Base-by-base conservation (phyloP, 2,329 filamentous ascomycete genomes). In the Colletotrichum sp. region DNA sequence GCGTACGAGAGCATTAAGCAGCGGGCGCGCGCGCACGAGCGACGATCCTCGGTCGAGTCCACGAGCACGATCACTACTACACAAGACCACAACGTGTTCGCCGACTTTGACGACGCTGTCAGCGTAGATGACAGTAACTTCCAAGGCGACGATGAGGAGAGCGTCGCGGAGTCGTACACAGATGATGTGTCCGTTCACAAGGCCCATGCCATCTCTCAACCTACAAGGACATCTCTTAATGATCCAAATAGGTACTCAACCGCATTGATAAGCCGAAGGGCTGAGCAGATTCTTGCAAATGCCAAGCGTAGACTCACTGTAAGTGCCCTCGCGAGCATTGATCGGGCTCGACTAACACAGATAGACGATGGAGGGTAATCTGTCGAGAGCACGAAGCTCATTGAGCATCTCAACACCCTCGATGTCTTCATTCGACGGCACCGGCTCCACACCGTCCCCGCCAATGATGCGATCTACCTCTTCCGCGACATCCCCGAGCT, bases 311-410 rank as follows among this genome's bases (percentile, higher is more conserved):
- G 96, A 80, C 88, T 99, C 77, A 97, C 95, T 82, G 95, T 98
- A 89, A 84, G 95, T 22, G 15, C 15, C 25, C 15, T 9, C 19
- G 19, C 11, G 44, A 25, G n/a, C 16, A 25, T 13, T 3, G 16
- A 7, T 8, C 6, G 19, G 34, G 22, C 9, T 25, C 32, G 12
- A 65, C 81, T 84, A 78, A 85, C 76, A 61, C 44, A 16, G 66
- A 27, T 83, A 98, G 95, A 94, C 95, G 36, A 98, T 98, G 96
- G 96, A 98, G 85, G 95, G 94, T 49, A 98, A 98, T 80, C 88
- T 98, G 25, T 93, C 90, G 73, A 93, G 95, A 77, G 96, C 95
- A 34, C 92, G 95, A 80, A 92, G 91, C 78, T 93, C 93, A 12
- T 87, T 95, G 29, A 88, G 91, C 62, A 86, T 88, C 78, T 84